phyloP scores from a whole-genome alignment of 1,284 basidiomycete genomes.

The Cutaneotrichosporon daszewskae region DNA sequence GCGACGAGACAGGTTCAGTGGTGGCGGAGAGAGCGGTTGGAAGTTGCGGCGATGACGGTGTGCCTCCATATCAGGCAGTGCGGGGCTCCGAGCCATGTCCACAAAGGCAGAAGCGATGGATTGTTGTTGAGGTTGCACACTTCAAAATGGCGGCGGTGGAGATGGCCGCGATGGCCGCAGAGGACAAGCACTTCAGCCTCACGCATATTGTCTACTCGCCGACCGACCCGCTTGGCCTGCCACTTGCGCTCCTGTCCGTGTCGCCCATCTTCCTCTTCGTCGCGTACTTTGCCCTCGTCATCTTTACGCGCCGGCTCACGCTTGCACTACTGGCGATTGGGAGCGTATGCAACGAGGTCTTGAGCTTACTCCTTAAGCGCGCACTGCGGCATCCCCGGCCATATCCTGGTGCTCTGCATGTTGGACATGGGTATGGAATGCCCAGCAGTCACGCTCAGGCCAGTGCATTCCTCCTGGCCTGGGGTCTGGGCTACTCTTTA shows the following conservation, averaged over 20 bases:
- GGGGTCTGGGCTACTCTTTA: constrained; percentile 34
- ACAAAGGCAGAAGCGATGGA: too few relatives aligned
- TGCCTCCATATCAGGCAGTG: too few relatives aligned
- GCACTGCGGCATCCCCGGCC: constrained; percentile 18
- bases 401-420: constrained; percentile 13
- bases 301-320: constrained; percentile 39
- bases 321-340: constrained; percentile 36
- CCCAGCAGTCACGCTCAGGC: constrained; percentile 46
- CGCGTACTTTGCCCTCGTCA: constrained; percentile 42
- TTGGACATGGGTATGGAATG: constrained; percentile 45
- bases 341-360: constrained; percentile 35
- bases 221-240: constrained; percentile 34
- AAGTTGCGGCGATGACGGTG: too few relatives aligned
- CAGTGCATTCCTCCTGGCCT: constrained; percentile 37
- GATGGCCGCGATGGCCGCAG: constrained; percentile 1
- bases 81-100: too few relatives aligned
- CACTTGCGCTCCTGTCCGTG: constrained; percentile 42
- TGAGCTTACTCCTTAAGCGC: constrained; percentile 35
- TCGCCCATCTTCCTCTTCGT: constrained; percentile 48
- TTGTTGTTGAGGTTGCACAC: too few relatives aligned
- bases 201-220: constrained; percentile 44
- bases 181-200: constrained; percentile 38
- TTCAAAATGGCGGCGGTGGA: too few relatives aligned
- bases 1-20: too few relatives aligned
- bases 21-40: too few relatives aligned